These are phyloP conservation scores for Sphagnum magellanicum DNA, from an alignment of 228 moss, liverwort and hornwort species.

Conservation along the genomic window DNA sequence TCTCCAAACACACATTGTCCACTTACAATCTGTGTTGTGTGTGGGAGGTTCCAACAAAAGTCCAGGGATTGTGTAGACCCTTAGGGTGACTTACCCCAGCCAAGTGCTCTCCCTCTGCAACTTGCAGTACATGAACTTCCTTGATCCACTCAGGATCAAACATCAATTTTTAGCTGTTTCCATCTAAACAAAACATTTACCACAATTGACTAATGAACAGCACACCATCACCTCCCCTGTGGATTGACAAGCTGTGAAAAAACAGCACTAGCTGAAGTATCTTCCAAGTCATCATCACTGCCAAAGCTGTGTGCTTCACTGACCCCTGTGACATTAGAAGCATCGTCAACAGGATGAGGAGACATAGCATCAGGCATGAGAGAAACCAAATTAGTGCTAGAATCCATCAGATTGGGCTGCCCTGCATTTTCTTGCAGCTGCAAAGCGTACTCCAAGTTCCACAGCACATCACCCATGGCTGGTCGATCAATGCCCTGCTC, in stretches of 20 bases:
- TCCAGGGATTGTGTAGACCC: too few relatives aligned
- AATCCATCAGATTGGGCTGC: slow-evolving; percentile 37
- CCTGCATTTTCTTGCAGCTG: slow-evolving; percentile 72
- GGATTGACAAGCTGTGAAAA: slow-evolving; percentile 41
- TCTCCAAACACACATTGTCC: too few relatives aligned
- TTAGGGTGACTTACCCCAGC: too few relatives aligned
- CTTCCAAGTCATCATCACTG: slow-evolving; percentile 19
- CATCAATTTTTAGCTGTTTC: too few relatives aligned
- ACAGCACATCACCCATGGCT: slow-evolving; percentile 95
- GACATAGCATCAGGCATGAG: slow-evolving; percentile 24
- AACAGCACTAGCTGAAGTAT: slow-evolving; percentile 33
- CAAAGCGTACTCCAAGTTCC: slow-evolving; percentile 96
- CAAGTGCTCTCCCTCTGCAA: too few relatives aligned
- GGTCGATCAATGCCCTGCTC: slow-evolving; percentile 96
- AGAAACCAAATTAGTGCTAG: slow-evolving; percentile 27
- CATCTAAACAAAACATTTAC: too few relatives aligned
- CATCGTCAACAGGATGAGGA: slow-evolving; percentile 27
- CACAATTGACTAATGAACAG: too few relatives aligned
- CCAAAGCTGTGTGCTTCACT: slow-evolving; percentile 13
- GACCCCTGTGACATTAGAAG: slow-evolving; percentile 19
- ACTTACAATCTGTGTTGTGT: too few relatives aligned
- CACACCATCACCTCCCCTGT: slow-evolving; percentile 20
- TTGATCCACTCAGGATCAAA: too few relatives aligned
- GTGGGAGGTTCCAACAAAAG: too few relatives aligned
- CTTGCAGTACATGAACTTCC: too few relatives aligned